These are phyloP conservation scores for Penicillium pulvis DNA, from an alignment of 495 filamentous ascomycete species.

Conservation along the genomic window DNA sequence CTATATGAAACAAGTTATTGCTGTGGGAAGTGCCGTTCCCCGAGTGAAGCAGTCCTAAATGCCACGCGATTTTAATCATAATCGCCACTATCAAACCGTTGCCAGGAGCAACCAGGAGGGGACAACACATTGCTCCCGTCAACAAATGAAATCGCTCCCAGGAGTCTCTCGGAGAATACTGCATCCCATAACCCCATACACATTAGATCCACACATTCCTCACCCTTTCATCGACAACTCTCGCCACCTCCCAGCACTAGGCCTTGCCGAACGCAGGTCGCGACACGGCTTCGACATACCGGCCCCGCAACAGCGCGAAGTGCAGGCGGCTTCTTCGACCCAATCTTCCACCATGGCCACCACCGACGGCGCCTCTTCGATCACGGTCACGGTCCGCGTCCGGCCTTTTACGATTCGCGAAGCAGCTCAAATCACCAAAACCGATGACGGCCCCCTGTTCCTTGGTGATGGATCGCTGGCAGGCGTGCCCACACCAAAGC, in stretches of 20 bases:
- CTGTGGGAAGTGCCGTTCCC: background rate
- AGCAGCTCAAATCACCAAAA: constrained; percentile 68
- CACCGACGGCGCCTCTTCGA: constrained; percentile 65
- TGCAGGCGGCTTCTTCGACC: constrained; percentile 15
- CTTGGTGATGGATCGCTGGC: constrained; percentile 94
- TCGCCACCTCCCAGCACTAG: constrained; percentile 21
- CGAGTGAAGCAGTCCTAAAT: background rate
- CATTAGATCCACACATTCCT: constrained; percentile 34
- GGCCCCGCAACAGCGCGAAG: constrained; percentile 21
- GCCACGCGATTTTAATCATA: constrained; percentile 10
- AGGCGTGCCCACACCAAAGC: constrained; percentile 74
- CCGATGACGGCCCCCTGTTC: constrained; percentile 87
- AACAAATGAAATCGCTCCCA: constrained; percentile 39
- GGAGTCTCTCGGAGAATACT: constrained; percentile 36
- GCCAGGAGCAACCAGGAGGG: constrained; percentile 40
- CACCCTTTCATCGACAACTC: constrained; percentile 24
- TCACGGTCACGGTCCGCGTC: constrained; percentile 78
- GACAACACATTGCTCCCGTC: constrained; percentile 34
- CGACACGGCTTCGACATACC: constrained; percentile 25
- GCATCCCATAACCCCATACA: constrained; percentile 31
- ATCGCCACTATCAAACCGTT: constrained; percentile 27
- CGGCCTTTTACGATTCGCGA: constrained; percentile 82
- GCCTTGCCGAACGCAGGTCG: constrained; percentile 26
- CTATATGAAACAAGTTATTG: constrained; percentile 13
- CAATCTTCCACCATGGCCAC: constrained; percentile 48